phyloP scores from a whole-genome alignment of 2,329 filamentous ascomycete species.

The Biscogniauxia marginata region DNA sequence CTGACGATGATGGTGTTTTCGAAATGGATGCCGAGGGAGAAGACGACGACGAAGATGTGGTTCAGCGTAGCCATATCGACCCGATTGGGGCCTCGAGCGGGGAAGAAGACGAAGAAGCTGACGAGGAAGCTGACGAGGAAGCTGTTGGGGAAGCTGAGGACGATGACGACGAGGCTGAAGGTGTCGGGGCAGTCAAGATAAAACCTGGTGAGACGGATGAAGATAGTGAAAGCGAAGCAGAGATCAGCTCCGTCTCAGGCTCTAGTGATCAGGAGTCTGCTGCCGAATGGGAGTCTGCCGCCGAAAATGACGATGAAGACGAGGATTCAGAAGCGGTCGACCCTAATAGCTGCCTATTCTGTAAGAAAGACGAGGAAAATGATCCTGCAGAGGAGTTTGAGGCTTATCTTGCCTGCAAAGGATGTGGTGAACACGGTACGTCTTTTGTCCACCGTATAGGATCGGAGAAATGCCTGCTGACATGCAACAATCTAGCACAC shows the following conservation, averaged over 20 bases:
- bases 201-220: conserved; percentile 50
- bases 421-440: conserved; percentile 82
- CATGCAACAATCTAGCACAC: conserved; percentile 65
- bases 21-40: conserved; percentile 44
- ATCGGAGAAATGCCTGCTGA: conserved; percentile 36
- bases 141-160: conserved; percentile 28
- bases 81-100: conserved; percentile 31
- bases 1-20: conserved; percentile 35
- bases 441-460: conserved; percentile 26
- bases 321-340: conserved; percentile 33
- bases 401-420: conserved; percentile 70
- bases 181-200: conserved; percentile 57
- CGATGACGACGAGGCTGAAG: conserved; percentile 50
- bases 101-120: conserved; percentile 33
- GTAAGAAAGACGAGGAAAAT: conserved; percentile 37
- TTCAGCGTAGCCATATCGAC: conserved; percentile 9
- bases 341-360: conserved; percentile 24
- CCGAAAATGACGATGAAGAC: conserved; percentile 32
- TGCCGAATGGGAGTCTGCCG: conserved; percentile 31
- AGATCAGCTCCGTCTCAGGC: conserved; percentile 28
- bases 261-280: conserved; percentile 29
- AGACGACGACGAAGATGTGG: conserved; percentile 37
- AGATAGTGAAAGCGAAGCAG: conserved; percentile 38
- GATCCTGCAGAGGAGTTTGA: conserved; percentile 70
- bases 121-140: conserved; percentile 21